Percentiles rank a stretch among this genome's conserved stretches.
These are phyloP conservation scores for Fusarium tanahbumbuense DNA, from an alignment of 2,329 filamentous ascomycete genomes.

Conservation along the genomic window DNA sequence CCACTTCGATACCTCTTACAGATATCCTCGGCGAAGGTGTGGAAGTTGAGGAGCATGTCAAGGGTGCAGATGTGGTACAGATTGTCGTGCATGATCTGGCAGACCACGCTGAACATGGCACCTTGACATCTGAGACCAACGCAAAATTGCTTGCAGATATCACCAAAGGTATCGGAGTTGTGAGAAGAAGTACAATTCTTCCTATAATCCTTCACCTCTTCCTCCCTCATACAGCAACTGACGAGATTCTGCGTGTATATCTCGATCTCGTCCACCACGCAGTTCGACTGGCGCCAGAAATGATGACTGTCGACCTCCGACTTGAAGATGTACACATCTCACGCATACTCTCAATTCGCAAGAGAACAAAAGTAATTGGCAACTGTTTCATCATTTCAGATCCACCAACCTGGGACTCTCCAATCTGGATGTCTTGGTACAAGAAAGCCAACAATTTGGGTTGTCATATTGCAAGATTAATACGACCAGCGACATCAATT, in stretches of 20 bases:
- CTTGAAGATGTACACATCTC: conserved; percentile 63
- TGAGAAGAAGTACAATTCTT: conserved; percentile 71
- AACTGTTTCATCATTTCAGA: conserved; percentile 59
- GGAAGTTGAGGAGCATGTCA: conserved; percentile 73
- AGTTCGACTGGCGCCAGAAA: conserved; percentile 71
- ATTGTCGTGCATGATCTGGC: conserved; percentile 58
- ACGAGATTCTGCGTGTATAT: conserved; percentile 55
- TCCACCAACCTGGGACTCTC: conserved; percentile 66
- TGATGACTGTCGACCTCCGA: conserved; percentile 70
- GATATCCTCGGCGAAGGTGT: conserved; percentile 64
- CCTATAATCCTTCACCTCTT: conserved; percentile 67
- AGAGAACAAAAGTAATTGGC: conserved; percentile 71
- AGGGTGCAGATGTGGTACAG: conserved; percentile 75
- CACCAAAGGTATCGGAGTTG: conserved; percentile 67
- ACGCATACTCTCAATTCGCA: conserved; percentile 62
- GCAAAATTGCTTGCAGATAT: conserved; percentile 60
- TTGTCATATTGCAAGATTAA: conserved; percentile 72
- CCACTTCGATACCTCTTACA: conserved; percentile 70
- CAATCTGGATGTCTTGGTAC: conserved; percentile 67
- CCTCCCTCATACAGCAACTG: conserved; percentile 42
- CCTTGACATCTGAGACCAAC: conserved; percentile 31
- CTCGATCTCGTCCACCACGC: conserved; percentile 69
- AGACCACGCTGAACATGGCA: conserved; percentile 27
- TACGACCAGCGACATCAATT: conserved; percentile 65
- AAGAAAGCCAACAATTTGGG: conserved; percentile 66